A percentile compares a stretch with the other conserved stretches of the same genome.
Evolutionary conservation across 169 alveolate species (phyloP).

Genomic region (Eimeria tenella): DNA sequence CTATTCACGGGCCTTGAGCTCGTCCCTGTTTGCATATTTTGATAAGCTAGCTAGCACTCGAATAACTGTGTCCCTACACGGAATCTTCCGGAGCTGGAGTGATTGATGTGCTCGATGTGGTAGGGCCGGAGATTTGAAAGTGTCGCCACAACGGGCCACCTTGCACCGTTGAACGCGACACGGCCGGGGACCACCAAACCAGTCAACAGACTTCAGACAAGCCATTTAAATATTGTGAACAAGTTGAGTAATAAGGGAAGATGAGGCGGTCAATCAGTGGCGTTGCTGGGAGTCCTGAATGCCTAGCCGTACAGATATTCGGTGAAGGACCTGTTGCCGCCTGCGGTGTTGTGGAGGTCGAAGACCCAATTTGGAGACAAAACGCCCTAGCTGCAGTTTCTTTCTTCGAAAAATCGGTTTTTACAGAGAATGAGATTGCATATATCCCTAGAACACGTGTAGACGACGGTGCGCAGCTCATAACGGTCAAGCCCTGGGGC

Average conservation of each 20-base stretch:
- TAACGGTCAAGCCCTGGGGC: slow-evolving; percentile 62
- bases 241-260: neutral
- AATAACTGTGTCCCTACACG: too few relatives aligned
- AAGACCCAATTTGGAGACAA: too few relatives aligned
- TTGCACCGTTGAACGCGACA: neutral
- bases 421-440: too few relatives aligned
- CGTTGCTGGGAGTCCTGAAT: neutral
- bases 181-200: slow-evolving; percentile 5
- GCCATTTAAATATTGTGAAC: slow-evolving; percentile 8
- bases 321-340: slow-evolving; percentile 28
- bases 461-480: neutral
- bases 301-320: slow-evolving; percentile 19
- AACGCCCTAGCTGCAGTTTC: too few relatives aligned
- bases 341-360: neutral
- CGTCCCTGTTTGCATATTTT: too few relatives aligned
- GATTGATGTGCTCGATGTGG: too few relatives aligned
- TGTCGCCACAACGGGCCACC: slow-evolving; percentile 45
- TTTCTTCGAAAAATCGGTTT: too few relatives aligned
- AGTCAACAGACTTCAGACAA: neutral
- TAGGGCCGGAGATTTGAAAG: neutral
- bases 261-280: slow-evolving; percentile 10
- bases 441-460: neutral
- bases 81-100: too few relatives aligned
- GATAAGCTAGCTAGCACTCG: too few relatives aligned
- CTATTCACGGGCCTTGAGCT: too few relatives aligned